Base-by-base conservation (phyloP, 768 basidiomycete species). In the Daedalea quercina region DNA sequence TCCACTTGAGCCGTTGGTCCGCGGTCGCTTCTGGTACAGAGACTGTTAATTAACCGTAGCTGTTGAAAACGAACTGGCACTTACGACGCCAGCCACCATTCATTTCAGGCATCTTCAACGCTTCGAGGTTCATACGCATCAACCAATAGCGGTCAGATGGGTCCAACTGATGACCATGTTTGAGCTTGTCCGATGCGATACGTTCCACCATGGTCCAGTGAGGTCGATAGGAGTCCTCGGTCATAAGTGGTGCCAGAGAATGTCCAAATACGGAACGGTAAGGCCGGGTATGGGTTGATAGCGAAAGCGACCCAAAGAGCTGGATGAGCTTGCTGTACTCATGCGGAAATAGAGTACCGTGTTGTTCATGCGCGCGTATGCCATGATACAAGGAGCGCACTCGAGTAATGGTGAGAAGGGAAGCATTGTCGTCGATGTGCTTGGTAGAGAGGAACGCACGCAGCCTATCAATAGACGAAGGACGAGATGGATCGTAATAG, bases 61-160 rank as follows among this genome's bases (percentile, higher is more conserved):
- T n/a, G n/a, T 23, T 17, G 19, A 20, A 22, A 26, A 23, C 7
- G 4, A 9, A 44, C 3, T 23, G 23, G 44, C 31, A 37, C 47
- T 35, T 25, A 49, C 47, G 13, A 24, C 9, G 7, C 3, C 15
- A 12, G 9, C 7, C 9, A 7, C 3, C 24, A 4, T 37, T 34
- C 3, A 6, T 37, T 15, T 22, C 47, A 11, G 47, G 15, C 20
- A n/a, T 24, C 47, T 49, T 25, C 4, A 49, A 23, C 2, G 26
- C 47, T 35, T n/a, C 34, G 34, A 49, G 3, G 33, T 49, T 4
- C 12, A 76, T 76, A 31, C 68, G 75, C 77, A 86, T 78, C 44
- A 79, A 61, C 84, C 84, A 87, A 64, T 79, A 86, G 45, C 73
- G 71, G 61, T 86, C 82, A n/a, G 74, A 69, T 41, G 69, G 65